A percentile compares a stretch with the other conserved stretches of the same genome.
phyloP scores from a whole-genome alignment of 345 rosid species.

The Lenwebbia sp. region DNA sequence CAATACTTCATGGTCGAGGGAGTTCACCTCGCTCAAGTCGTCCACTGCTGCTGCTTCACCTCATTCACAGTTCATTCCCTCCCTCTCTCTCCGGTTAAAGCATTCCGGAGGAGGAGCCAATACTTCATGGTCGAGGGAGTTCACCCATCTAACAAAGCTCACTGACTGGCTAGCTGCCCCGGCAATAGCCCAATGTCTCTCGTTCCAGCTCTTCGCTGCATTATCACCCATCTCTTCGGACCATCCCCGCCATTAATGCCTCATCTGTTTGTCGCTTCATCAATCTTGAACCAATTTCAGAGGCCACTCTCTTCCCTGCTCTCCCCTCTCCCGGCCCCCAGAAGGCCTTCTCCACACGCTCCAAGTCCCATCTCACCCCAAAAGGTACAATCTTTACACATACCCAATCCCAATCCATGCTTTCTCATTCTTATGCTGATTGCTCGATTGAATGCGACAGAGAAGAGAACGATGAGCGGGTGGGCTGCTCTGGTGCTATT shows the following conservation, averaged over 20 bases:
- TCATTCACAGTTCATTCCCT: not conserved
- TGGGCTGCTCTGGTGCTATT: slow-evolving; percentile 12
- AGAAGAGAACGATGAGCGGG: slow-evolving; percentile 51
- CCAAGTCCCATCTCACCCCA: slow-evolving; percentile 25
- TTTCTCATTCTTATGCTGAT: not conserved
- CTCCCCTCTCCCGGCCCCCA: slow-evolving; percentile 12
- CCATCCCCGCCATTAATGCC: not conserved
- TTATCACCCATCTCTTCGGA: slow-evolving; percentile 15
- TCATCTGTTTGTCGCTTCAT: slow-evolving; percentile 1
- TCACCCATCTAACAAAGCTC: not conserved
- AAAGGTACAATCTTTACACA: slow-evolving; percentile 17
- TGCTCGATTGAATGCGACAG: slow-evolving; percentile 9
- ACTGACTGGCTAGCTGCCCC: not conserved
- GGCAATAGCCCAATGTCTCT: slow-evolving; percentile 10
- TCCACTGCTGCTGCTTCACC: too few species aligned
- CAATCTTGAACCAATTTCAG: not conserved
- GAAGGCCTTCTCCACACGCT: slow-evolving; percentile 15
- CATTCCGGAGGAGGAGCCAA: not conserved
- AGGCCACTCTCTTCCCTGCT: slow-evolving; percentile 13
- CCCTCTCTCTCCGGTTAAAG: not conserved
- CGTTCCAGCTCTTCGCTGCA: slow-evolving; percentile 22
- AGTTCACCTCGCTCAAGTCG: not conserved
- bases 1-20: not conserved
- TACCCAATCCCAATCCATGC: not conserved
- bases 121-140: not conserved